A percentile compares a stretch with the other conserved stretches of the same genome.
These are phyloP conservation scores for Leptographium galeiforme DNA, from an alignment of 2,329 filamentous ascomycete genomes.

Conservation along the genomic window DNA sequence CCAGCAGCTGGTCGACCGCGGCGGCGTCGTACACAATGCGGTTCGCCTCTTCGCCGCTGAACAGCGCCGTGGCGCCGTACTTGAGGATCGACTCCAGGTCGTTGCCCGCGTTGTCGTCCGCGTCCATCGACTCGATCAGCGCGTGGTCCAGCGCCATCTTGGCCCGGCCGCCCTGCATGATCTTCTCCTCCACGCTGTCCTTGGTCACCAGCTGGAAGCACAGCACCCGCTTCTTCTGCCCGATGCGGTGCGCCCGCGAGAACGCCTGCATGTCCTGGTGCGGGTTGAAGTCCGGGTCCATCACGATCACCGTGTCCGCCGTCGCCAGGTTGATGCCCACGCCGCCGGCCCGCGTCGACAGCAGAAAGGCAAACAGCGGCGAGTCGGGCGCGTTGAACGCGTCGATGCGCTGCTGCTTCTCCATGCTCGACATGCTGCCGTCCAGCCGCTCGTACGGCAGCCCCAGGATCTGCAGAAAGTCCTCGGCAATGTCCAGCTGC, in stretches of 20 bases:
- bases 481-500: slow-evolving; percentile 81
- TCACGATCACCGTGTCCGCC: slow-evolving; percentile 93
- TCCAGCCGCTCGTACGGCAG: slow-evolving; percentile 70
- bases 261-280: slow-evolving; percentile 96
- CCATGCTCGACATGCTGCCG: slow-evolving; percentile 63
- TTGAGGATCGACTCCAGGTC: slow-evolving; percentile 81
- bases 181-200: slow-evolving; percentile 82
- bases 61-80: slow-evolving; percentile 76
- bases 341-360: slow-evolving; percentile 88
- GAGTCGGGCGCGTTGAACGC: slow-evolving; percentile 81
- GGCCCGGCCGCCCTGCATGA: slow-evolving; percentile 87
- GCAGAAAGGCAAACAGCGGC: slow-evolving; percentile 71
- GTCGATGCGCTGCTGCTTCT: slow-evolving; percentile 92
- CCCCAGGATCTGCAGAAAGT: slow-evolving; percentile 69
- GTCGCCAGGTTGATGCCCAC: slow-evolving; percentile 96
- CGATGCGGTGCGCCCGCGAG: slow-evolving; percentile 88
- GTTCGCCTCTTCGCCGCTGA: slow-evolving; percentile 57
- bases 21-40: slow-evolving; percentile 71
- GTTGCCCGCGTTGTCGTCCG: slow-evolving; percentile 62
- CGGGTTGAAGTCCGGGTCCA: slow-evolving; percentile 94
- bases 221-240: slow-evolving; percentile 88
- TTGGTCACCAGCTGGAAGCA: slow-evolving; percentile 93
- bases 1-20: slow-evolving; percentile 81
- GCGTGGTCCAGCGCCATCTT: slow-evolving; percentile 95
- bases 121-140: slow-evolving; percentile 82